Percentiles rank a stretch among this genome's conserved stretches.
Evolutionary conservation across 2,329 filamentous ascomycete species (phyloP).

Genomic region (Daldinia sp.): DNA sequence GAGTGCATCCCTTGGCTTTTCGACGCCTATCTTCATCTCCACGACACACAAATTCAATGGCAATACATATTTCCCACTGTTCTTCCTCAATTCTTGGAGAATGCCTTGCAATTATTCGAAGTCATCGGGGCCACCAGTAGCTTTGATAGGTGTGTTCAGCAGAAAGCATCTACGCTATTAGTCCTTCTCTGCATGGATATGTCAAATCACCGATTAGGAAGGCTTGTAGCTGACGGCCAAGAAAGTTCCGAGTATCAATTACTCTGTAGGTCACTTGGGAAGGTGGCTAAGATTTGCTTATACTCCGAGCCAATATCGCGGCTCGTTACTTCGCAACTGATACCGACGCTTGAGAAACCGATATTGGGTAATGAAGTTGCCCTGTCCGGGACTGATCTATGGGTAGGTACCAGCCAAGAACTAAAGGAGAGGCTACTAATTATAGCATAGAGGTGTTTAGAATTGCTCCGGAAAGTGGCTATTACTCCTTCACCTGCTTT

Average conservation of each 20-base stretch:
- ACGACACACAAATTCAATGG: conserved; percentile 52
- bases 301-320: conserved; percentile 47
- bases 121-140: conserved; percentile 7
- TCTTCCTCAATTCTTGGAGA: conserved; percentile 50
- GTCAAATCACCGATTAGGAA: conserved; percentile 45
- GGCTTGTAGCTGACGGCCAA: conserved; percentile 42
- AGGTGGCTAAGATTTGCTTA: conserved; percentile 50
- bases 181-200: conserved; percentile 55
- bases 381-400: conserved; percentile 51
- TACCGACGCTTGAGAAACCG: conserved; percentile 53
- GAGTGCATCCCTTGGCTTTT: conserved; percentile 59
- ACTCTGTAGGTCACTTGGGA: conserved; percentile 51
- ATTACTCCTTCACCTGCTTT: conserved; percentile 33
- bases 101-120: conserved; percentile 47
- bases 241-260: conserved; percentile 45
- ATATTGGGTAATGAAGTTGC: conserved; percentile 45
- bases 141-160: conserved; percentile 38
- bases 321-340: conserved; percentile 54
- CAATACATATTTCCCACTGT: conserved; percentile 44
- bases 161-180: conserved; percentile 52
- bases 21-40: conserved; percentile 57
- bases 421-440: conserved; percentile 36
- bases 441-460: conserved; percentile 43
- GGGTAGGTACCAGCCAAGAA: conserved; percentile 47
- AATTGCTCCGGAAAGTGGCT: conserved; percentile 42